Percentiles rank a stretch among this genome's conserved stretches.
Conservation (phyloP, 2,329 filamentous ascomycete genomes). For the Aspergillus quadrilineatus region DNA sequence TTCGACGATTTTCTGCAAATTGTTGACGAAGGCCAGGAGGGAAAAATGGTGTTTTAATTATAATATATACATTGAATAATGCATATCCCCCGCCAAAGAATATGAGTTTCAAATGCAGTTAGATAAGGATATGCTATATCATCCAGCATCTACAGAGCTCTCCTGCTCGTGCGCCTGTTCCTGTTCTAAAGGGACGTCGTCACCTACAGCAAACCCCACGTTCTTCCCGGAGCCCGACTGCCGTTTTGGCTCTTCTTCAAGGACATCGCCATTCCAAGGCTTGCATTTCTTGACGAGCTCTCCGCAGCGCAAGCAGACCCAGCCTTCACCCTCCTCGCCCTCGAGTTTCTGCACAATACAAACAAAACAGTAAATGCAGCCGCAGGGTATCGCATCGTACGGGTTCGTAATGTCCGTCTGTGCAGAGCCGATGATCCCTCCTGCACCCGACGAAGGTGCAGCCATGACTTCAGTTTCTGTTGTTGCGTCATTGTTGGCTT, state of each 20-base stretch:
- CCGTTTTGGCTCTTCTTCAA: constrained; percentile 45
- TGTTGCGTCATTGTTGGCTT: constrained; percentile 78
- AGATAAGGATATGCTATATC: neutral
- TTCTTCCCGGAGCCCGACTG: constrained; percentile 39
- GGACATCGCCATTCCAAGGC: constrained; percentile 87
- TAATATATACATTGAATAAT: too few species aligned
- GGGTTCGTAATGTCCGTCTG: constrained; percentile 95
- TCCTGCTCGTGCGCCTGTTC: constrained; percentile 10
- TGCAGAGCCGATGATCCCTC: constrained; percentile 80
- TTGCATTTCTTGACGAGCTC: constrained; percentile 79
- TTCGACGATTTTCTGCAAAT: too few species aligned
- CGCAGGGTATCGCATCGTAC: constrained; percentile 85
- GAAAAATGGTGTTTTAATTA: too few species aligned
- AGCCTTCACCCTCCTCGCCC: constrained; percentile 89
- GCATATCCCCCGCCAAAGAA: too few species aligned
- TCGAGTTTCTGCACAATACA: constrained; percentile 89
- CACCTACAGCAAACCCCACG: constrained; percentile 43
- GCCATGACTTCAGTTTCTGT: constrained; percentile 72
- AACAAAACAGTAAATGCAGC: constrained; percentile 93
- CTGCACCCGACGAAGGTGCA: constrained; percentile 48
- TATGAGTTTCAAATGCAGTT: too few species aligned
- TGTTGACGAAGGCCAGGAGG: too few species aligned
- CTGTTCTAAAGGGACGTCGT: constrained; percentile 16
- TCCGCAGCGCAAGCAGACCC: constrained; percentile 86
- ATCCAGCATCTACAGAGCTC: constrained; percentile 1